Evolutionary conservation across 495 filamentous ascomycete species (phyloP).

Genomic region (Gamarada debralockiae): DNA sequence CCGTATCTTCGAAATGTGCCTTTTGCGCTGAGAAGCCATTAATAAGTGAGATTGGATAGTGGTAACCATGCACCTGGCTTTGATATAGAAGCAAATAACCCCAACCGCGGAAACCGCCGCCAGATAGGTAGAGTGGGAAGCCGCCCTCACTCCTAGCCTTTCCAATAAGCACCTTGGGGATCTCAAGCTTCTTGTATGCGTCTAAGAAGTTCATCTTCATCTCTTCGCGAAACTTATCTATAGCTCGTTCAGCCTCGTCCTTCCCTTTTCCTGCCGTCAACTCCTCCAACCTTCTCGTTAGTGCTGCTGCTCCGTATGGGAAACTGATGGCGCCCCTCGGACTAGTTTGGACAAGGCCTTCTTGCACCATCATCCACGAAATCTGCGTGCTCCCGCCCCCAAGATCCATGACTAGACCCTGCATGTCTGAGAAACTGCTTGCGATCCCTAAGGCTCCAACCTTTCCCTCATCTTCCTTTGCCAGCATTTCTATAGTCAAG

Average conservation of each 20-base stretch:
- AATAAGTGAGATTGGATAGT: conserved; percentile 71
- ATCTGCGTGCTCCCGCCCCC: conserved; percentile 71
- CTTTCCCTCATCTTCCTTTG: conserved; percentile 62
- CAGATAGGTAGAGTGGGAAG: conserved; percentile 62
- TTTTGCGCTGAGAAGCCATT: conserved; percentile 59
- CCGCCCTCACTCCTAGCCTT: conserved; percentile 40
- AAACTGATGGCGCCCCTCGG: conserved; percentile 55
- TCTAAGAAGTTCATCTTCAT: conserved; percentile 44
- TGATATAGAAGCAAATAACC: conserved; percentile 60
- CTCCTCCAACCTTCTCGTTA: conserved; percentile 44
- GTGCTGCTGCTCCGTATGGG: conserved; percentile 69
- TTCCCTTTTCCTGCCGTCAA: conserved; percentile 26
- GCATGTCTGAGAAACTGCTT: conserved; percentile 52
- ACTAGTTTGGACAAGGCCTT: conserved; percentile 48
- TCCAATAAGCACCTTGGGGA: conserved; percentile 45
- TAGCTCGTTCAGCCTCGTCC: conserved; percentile 26
- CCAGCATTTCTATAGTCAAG: conserved; percentile 52
- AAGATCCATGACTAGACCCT: conserved; percentile 66
- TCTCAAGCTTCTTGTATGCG: conserved; percentile 46
- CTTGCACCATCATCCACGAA: conserved; percentile 57
- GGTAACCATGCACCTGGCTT: conserved; percentile 40
- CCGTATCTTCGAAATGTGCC: conserved; percentile 49
- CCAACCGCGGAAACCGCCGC: conserved; percentile 71
- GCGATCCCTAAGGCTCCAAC: conserved; percentile 64
- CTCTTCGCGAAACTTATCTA: conserved; percentile 43